Percentiles rank a stretch among this genome's conserved stretches.
These are phyloP conservation scores for Trichoderma simmonsii DNA, from an alignment of 2,329 filamentous ascomycete species.

Conservation along the genomic window DNA sequence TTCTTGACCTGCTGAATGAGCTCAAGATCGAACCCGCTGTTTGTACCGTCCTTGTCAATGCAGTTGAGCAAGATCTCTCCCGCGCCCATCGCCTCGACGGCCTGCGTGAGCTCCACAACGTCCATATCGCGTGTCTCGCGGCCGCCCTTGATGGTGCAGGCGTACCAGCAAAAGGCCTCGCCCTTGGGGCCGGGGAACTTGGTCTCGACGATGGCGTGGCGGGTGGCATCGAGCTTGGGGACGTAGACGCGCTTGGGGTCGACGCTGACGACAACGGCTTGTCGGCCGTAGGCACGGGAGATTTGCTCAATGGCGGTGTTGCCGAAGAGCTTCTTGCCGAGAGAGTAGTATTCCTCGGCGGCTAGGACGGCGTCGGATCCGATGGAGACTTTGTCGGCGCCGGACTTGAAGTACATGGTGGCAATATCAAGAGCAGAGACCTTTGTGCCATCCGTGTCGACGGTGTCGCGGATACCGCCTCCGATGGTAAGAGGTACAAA, in stretches of 20 bases:
- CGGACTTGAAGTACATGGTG: slow-evolving; percentile 94
- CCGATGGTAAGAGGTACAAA: slow-evolving; percentile 96
- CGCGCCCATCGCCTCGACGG: slow-evolving; percentile 92
- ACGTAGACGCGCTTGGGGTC: slow-evolving; percentile 93
- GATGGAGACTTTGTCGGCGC: slow-evolving; percentile 96
- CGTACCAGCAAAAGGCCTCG: slow-evolving; percentile 89
- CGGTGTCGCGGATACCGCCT: slow-evolving; percentile 89
- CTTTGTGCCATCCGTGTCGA: slow-evolving; percentile 80
- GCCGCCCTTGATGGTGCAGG: slow-evolving; percentile 94
- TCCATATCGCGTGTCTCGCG: slow-evolving; percentile 92
- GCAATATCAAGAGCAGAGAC: slow-evolving; percentile 92
- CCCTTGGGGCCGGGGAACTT: slow-evolving; percentile 67
- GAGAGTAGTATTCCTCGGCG: slow-evolving; percentile 83
- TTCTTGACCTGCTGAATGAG: slow-evolving; percentile 83
- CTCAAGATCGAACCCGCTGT: slow-evolving; percentile 91
- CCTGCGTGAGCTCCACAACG: slow-evolving; percentile 80
- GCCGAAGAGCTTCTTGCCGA: slow-evolving; percentile 66
- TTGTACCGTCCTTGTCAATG: slow-evolving; percentile 95
- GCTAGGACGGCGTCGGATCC: slow-evolving; percentile 91
- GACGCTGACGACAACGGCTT: slow-evolving; percentile 93
- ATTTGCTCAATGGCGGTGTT: slow-evolving; percentile 95
- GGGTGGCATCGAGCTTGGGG: slow-evolving; percentile 63
- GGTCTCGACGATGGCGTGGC: slow-evolving; percentile 72
- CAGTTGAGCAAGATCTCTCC: slow-evolving; percentile 96
- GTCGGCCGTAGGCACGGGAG: slow-evolving; percentile 86